Conservation (phyloP, 495 filamentous ascomycete genomes). For the Xylaria telfairii region DNA sequence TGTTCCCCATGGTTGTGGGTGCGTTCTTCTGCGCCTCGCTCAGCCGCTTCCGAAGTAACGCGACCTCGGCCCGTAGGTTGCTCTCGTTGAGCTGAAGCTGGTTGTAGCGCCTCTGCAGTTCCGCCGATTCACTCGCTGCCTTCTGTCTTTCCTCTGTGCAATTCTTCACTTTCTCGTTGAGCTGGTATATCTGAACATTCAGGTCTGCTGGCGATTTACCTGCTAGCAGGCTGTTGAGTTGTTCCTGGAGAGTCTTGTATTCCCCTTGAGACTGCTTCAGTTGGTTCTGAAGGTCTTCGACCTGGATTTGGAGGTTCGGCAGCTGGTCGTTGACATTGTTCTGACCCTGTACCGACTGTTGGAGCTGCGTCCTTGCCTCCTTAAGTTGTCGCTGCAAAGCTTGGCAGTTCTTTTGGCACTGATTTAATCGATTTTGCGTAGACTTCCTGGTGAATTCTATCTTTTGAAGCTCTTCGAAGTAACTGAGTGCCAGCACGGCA, state of each 20-base stretch:
- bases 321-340: not conserved
- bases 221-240: not conserved
- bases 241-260: not conserved
- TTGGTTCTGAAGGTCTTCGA: slow-evolving; percentile 9
- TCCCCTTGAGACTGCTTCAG: not conserved
- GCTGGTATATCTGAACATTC: not conserved
- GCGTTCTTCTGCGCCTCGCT: not conserved
- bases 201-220: not conserved
- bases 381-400: not conserved
- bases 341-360: not conserved
- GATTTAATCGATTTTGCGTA: not conserved
- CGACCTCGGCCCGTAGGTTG: slow-evolving; percentile 6
- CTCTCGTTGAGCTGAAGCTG: slow-evolving; percentile 2
- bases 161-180: not conserved
- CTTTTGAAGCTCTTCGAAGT: not conserved
- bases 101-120: not conserved
- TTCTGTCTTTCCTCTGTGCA: not conserved
- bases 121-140: not conserved
- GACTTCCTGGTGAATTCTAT: not conserved
- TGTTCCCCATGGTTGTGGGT: not conserved
- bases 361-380: slow-evolving; percentile 12
- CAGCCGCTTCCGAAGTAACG: not conserved
- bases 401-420: not conserved
- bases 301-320: not conserved
- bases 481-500: not conserved